A percentile compares a stretch with the other conserved stretches of the same genome.
Conservation (phyloP, 2,329 filamentous ascomycete species). For the Ascomycota sp. region DNA sequence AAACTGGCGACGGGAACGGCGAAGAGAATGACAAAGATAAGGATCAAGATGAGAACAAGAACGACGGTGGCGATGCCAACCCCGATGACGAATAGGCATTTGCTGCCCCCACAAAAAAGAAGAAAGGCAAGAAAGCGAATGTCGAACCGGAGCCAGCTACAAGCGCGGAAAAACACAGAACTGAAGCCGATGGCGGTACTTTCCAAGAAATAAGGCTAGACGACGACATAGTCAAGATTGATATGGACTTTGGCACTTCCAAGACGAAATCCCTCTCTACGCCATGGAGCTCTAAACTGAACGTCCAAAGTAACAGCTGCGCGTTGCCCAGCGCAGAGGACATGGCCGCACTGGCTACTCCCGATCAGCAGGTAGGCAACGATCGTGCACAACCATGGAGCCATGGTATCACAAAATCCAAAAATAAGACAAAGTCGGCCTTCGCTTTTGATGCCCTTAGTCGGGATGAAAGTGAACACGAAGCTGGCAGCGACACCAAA, state of each 20-base stretch:
- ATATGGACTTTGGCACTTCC: slow-evolving; percentile 29
- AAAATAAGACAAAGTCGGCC: slow-evolving; percentile 24
- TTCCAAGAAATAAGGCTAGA: slow-evolving; percentile 46
- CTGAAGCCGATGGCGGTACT: slow-evolving; percentile 22
- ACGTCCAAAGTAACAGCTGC: slow-evolving; percentile 26
- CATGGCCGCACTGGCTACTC: slow-evolving; percentile 8
- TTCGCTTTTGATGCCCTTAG: slow-evolving; percentile 27
- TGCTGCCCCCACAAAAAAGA: slow-evolving; percentile 20
- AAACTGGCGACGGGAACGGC: slow-evolving; percentile 1
- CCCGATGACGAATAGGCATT: slow-evolving; percentile 13
- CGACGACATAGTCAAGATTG: slow-evolving; percentile 34
- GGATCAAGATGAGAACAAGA: slow-evolving; percentile 9
- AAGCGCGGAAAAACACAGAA: slow-evolving; percentile 8
- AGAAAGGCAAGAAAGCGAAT: slow-evolving; percentile 11
- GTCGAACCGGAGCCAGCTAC: slow-evolving; percentile 8
- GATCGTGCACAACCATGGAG: slow-evolving; percentile 27
- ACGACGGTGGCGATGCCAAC: slow-evolving; percentile 16
- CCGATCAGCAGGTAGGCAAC: slow-evolving; percentile 19
- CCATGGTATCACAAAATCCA: slow-evolving; percentile 23
- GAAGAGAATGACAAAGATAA: slow-evolving; percentile 2
- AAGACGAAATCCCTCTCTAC: slow-evolving; percentile 25
- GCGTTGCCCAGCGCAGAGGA: slow-evolving; percentile 15
- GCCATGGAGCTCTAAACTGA: slow-evolving; percentile 38
- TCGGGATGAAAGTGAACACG: slow-evolving; percentile 12
- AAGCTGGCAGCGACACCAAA: slow-evolving; percentile 11